Percentiles rank a stretch among this genome's conserved stretches.
Conservation (phyloP, 768 basidiomycete genomes). For the Leccinum aurantiacum region DNA sequence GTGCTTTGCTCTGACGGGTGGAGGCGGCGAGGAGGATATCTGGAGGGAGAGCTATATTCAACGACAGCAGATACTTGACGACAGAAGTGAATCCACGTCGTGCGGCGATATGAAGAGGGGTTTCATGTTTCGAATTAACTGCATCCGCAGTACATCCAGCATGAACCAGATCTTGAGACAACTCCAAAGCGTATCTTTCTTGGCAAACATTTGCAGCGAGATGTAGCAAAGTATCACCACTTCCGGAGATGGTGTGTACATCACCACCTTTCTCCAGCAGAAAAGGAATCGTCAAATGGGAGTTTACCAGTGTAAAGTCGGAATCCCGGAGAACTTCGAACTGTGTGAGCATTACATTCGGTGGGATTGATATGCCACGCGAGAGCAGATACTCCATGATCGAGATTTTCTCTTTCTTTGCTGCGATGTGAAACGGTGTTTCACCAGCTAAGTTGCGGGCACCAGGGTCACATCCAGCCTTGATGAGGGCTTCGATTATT, state of each 20-base stretch:
- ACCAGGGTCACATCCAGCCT: background rate
- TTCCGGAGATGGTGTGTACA: background rate
- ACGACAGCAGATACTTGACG: background rate
- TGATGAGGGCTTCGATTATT: background rate
- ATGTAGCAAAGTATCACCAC: constrained; percentile 3
- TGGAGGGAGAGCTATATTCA: background rate
- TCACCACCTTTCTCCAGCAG: background rate
- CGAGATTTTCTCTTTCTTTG: accelerated
- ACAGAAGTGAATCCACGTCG: background rate
- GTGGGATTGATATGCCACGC: background rate
- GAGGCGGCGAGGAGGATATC: background rate
- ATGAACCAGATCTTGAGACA: background rate
- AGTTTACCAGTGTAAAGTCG: no score
- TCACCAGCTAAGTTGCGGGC: background rate
- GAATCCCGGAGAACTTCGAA: background rate
- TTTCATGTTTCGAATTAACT: background rate
- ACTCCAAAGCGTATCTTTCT: background rate
- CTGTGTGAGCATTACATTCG: background rate
- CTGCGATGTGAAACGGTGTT: background rate
- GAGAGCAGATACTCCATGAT: constrained; percentile 2
- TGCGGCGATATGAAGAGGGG: constrained; percentile 2
- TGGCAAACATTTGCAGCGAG: background rate
- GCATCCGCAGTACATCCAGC: background rate
- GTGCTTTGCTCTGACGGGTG: background rate
- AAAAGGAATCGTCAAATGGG: background rate